These are phyloP conservation scores for Fraxinus sp. DNA, from an alignment of 305 asterid genomes.

Conservation along the genomic window DNA sequence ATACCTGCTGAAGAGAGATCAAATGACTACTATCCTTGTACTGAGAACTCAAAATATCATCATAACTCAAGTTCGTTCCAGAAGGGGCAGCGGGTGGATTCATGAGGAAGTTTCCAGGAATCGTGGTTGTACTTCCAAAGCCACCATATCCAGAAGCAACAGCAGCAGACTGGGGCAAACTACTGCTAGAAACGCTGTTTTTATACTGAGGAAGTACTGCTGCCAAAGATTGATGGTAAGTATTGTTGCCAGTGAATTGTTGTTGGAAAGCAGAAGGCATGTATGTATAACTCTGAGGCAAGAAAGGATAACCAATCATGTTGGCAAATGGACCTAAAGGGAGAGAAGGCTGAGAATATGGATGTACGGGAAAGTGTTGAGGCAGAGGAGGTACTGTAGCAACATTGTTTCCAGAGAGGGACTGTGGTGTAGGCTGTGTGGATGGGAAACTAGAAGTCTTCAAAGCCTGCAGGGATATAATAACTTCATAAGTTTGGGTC, in stretches of 20 bases:
- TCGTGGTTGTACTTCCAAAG: constrained; percentile 47
- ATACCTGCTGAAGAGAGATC: constrained; percentile 77
- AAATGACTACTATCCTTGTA: constrained; percentile 75
- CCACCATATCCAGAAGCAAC: constrained; percentile 72
- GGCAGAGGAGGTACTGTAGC: constrained; percentile 84
- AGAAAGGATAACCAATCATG: constrained; percentile 75
- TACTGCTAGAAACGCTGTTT: constrained; percentile 59
- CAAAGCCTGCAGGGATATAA: constrained; percentile 48
- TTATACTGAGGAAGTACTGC: constrained; percentile 76
- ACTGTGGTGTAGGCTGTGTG: constrained; percentile 52
- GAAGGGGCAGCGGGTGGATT: constrained; percentile 72
- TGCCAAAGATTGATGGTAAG: constrained; percentile 75
- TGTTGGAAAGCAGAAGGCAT: constrained; percentile 86
- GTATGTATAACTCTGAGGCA: constrained; percentile 83
- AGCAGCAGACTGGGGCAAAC: constrained; percentile 75
- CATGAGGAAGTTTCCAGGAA: constrained; percentile 69
- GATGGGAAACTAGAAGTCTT: constrained; percentile 58
- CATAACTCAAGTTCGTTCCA: constrained; percentile 62
- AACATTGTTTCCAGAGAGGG: constrained; percentile 54
- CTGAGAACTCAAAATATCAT: constrained; percentile 75
- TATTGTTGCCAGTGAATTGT: constrained; percentile 66
- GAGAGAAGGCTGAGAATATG: constrained; percentile 73
- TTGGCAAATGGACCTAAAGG: constrained; percentile 79
- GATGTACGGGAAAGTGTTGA: constrained; percentile 73
- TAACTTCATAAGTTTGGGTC: neutral